Base-by-base conservation (phyloP, 345 rosid species). In the Erucastrum elatum region DNA sequence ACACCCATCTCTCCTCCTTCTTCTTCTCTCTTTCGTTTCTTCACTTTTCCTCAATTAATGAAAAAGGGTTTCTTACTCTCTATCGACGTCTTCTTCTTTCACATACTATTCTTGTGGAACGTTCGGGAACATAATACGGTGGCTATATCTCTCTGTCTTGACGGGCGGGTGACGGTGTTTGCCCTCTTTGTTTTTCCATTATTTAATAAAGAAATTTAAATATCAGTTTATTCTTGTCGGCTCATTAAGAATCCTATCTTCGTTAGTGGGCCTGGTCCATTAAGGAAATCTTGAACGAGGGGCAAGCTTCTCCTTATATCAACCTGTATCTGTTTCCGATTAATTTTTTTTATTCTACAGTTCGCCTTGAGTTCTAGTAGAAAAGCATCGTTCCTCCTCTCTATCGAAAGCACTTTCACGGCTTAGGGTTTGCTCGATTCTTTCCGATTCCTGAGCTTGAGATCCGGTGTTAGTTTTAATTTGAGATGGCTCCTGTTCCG, bases 1-100 rank as follows among this genome's bases (percentile, higher is more conserved):
- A 83, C 83, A 10, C 90, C 91, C 93, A 89, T 89, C 61, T 75
- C 76, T 34, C 77, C 66, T 17, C 61, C 68, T 66, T 2, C 71
- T 56, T 12, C 74, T 76, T 6, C 82, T 85, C 77, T 74, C 65
- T 71, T 70, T 64, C 75, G 82, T 63, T 80, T 79, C 64, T 70
- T 82, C 80, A 66, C 68, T 64, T 69, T 70, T 59, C 55, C 72
- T 60, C 58, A 44, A 53, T 60, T 33, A 46, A 60, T 13, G 16
- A 15, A 37, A 49, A 64, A 8, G 0, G 12, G n/a, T 15, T 2
- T 5, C 66, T 71, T 17, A 33, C 6, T 60, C 61, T 46, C 70
- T 12, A 16, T 44, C 60, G 17, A 72, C 37, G 67, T 60, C 13
- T n/a, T 17, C 75, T 37, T 69, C 69, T 76, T 29, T 41, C 34